Percentiles rank a stretch among this genome's conserved stretches.
Evolutionary conservation across 768 basidiomycete genomes (phyloP).

Genomic region (Xanthoconium stramineum): DNA sequence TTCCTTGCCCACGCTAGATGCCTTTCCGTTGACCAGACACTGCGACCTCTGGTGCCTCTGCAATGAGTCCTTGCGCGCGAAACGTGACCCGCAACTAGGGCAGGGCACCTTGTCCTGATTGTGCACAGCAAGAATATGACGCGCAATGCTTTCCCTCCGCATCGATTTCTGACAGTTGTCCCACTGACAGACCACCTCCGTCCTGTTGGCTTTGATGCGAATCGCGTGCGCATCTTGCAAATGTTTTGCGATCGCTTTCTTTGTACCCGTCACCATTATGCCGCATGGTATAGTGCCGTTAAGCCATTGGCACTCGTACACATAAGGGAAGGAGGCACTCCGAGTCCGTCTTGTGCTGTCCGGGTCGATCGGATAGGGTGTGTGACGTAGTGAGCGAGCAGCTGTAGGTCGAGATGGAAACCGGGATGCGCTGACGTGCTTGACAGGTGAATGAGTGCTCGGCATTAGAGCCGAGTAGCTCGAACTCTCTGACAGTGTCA

Average conservation of each 20-base stretch:
- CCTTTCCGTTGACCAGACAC: slow-evolving; percentile 5
- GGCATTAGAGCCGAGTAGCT: background rate
- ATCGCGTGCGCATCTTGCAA: slow-evolving; percentile 9
- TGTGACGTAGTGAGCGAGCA: background rate
- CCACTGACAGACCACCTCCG: slow-evolving; percentile 15
- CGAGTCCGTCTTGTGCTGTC: background rate
- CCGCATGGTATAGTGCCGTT: background rate
- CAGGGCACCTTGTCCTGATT: slow-evolving; percentile 20
- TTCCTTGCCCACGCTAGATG: background rate
- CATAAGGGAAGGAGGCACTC: background rate
- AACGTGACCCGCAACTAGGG: slow-evolving; percentile 10
- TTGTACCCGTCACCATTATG: background rate
- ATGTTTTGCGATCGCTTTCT: slow-evolving; percentile 11
- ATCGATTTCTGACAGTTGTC: slow-evolving; percentile 14
- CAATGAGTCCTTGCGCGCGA: slow-evolving; percentile 27
- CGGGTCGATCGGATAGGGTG: slow-evolving; percentile 4
- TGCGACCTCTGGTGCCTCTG: slow-evolving; percentile 19
- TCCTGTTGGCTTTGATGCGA: slow-evolving; percentile 9
- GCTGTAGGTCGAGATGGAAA: background rate
- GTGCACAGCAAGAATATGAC: slow-evolving; percentile 27
- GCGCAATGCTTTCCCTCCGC: slow-evolving; percentile 25
- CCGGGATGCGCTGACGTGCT: background rate
- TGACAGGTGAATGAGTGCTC: background rate
- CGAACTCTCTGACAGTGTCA: background rate
- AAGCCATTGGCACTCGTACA: slow-evolving; percentile 14